Evolutionary conservation across 1,284 basidiomycete species (phyloP).

Genomic region (Gomphus bonarii): DNA sequence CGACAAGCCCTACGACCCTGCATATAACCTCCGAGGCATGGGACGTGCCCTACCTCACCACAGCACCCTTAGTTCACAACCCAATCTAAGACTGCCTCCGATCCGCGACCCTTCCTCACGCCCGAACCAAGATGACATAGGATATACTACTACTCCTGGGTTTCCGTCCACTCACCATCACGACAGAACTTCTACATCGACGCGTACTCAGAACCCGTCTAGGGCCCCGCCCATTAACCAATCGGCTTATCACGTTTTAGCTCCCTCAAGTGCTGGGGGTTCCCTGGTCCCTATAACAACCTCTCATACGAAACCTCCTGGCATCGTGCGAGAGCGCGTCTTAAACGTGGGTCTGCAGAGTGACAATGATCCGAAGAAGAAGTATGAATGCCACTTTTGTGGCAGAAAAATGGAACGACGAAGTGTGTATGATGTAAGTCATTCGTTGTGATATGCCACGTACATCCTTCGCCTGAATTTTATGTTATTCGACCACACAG

Average conservation of each 20-base stretch:
- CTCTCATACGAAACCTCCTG: slow-evolving; percentile 7
- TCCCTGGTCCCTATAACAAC: slow-evolving; percentile 6
- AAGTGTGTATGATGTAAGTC: slow-evolving; percentile 10
- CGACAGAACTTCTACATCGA: background rate
- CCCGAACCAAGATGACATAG: background rate
- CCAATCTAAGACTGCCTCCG: slow-evolving; percentile 5
- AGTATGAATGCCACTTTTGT: slow-evolving; percentile 8
- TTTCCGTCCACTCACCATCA: background rate
- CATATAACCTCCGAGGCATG: background rate
- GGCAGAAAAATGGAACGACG: slow-evolving; percentile 8
- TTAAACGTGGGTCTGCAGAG: background rate
- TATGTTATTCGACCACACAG: background rate
- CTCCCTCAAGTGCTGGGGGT: slow-evolving; percentile 1
- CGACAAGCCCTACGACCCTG: background rate
- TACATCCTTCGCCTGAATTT: background rate
- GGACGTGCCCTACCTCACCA: background rate
- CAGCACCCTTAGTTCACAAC: background rate
- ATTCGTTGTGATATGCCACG: background rate
- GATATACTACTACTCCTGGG: background rate
- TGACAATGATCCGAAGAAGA: slow-evolving; percentile 2
- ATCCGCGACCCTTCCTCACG: slow-evolving; percentile 2
- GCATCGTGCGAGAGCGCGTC: slow-evolving; percentile 6
- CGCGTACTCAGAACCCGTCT: background rate
- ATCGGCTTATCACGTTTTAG: slow-evolving; percentile 7
- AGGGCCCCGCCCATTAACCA: background rate